Base-by-base conservation (phyloP, 2,329 filamentous ascomycete genomes). In the Dothidotthia symphoricarpi region DNA sequence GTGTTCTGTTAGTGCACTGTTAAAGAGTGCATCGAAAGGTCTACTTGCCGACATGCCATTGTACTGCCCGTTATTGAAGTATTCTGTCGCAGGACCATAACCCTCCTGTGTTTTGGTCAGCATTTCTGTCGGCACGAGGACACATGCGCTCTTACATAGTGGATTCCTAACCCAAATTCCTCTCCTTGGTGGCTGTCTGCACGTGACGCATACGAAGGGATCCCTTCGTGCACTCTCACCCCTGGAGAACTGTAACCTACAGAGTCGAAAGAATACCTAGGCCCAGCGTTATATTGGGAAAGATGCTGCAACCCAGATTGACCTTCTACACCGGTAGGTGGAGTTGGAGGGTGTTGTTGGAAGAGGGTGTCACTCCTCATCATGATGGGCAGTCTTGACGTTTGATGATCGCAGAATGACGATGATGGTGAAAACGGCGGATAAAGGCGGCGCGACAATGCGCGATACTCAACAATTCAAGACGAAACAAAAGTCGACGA, bases 281-380 rank as follows among this genome's bases (percentile, higher is more conserved):
- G 56, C 34, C 56, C 61, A 39, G 64, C 62, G 48, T 69, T 72
- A 57, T 71, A 71, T 51, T 68, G 64, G 30, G 66, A 68, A 45
- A 73, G 53, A 36, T 68, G 67, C 28, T 67, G 64, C 22, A 73
- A 56, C 31, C 64, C 63, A 34, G 64, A 63, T 16, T 63, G 61
- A 19, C 62, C 60, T 17, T 45, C 41, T 31, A 51, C 51, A 34
- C 48, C 47, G 43, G 47, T 57, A 22, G 64, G 64, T 37, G 64
- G 65, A 17, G 63, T 67, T 11, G 63, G 63, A 28, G 65, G 64
- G 34, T 65, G 64, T 38, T 59, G 55, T 16, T 64, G 64, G 36
- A 63, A 37, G 43, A 66, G 50, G 37, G 55, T 58, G 43, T 62
- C 60, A 37, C 55, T 43, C 48, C 59, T 63, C 63, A 66, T 66